Percentiles rank a stretch among this genome's conserved stretches.
These are phyloP conservation scores for Spiraea crenata DNA, from an alignment of 331 rosid species.

Conservation along the genomic window DNA sequence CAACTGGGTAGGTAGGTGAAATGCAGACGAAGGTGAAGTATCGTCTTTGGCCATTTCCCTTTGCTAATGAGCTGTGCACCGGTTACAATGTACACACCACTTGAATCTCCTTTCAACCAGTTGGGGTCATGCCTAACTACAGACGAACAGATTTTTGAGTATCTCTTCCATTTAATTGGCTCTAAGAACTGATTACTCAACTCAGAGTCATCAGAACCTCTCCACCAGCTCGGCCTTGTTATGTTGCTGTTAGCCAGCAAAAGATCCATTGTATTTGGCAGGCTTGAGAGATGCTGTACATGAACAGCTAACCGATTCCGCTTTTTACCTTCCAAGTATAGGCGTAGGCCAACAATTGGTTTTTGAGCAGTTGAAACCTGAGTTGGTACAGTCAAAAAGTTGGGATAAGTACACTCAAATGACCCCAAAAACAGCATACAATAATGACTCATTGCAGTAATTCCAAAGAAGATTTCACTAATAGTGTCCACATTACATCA, in stretches of 20 bases:
- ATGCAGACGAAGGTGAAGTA: constrained; percentile 84
- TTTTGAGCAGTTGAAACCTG: constrained; percentile 78
- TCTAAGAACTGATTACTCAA: constrained; percentile 57
- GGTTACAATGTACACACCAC: constrained; percentile 83
- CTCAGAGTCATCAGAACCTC: constrained; percentile 71
- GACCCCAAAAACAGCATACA: neutral
- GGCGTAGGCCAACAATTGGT: constrained; percentile 90
- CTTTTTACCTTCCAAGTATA: constrained; percentile 83
- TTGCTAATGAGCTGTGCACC: constrained; percentile 80
- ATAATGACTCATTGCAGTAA: neutral
- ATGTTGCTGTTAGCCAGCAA: constrained; percentile 37
- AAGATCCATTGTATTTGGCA: constrained; percentile 68
- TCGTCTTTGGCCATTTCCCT: constrained; percentile 88
- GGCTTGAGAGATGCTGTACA: constrained; percentile 83
- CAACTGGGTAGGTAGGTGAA: constrained; percentile 66
- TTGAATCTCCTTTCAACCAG: constrained; percentile 60
- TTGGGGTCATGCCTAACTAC: constrained; percentile 77
- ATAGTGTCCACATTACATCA: neutral
- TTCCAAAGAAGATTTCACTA: neutral
- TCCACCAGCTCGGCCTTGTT: constrained; percentile 51
- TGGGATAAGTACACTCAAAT: constrained; percentile 16
- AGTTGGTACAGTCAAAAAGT: constrained; percentile 22
- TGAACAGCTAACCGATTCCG: constrained; percentile 75
- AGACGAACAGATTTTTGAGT: constrained; percentile 79
- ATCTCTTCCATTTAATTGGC: constrained; percentile 81